Percentiles rank a stretch among this genome's conserved stretches.
phyloP scores from a whole-genome alignment of 306 rosid species.

The Prunus padus region DNA sequence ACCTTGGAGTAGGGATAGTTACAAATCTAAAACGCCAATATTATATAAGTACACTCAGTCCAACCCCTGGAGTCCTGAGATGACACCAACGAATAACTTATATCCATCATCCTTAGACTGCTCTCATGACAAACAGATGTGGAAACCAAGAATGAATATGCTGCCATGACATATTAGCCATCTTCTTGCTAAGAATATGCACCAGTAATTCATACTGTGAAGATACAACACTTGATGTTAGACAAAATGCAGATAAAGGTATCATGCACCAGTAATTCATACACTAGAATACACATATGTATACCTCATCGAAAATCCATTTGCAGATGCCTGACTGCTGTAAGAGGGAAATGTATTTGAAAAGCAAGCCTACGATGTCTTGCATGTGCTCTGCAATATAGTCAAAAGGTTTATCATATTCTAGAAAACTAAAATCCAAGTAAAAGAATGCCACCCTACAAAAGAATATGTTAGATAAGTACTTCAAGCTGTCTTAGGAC shows the following conservation, averaged over 20 bases:
- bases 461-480: background rate
- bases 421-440: conserved; percentile 18
- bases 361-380: conserved; percentile 77
- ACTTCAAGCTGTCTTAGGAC: background rate
- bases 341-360: conserved; percentile 72
- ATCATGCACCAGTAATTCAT: background rate
- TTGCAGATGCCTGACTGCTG: conserved; percentile 73
- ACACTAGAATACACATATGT: background rate
- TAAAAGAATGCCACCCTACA: background rate
- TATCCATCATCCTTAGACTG: background rate
- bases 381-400: conserved; percentile 66
- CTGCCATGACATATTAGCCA: background rate
- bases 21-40: too few species aligned
- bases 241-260: background rate
- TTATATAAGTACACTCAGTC: background rate
- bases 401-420: conserved; percentile 25
- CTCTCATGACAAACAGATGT: background rate
- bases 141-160: background rate
- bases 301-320: conserved; percentile 97
- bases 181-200: background rate
- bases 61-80: background rate
- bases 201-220: background rate
- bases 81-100: background rate
- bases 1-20: too few species aligned
- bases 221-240: background rate